Conservation (phyloP, 2,329 filamentous ascomycete species). For the Apiospora kogelbergensis region DNA sequence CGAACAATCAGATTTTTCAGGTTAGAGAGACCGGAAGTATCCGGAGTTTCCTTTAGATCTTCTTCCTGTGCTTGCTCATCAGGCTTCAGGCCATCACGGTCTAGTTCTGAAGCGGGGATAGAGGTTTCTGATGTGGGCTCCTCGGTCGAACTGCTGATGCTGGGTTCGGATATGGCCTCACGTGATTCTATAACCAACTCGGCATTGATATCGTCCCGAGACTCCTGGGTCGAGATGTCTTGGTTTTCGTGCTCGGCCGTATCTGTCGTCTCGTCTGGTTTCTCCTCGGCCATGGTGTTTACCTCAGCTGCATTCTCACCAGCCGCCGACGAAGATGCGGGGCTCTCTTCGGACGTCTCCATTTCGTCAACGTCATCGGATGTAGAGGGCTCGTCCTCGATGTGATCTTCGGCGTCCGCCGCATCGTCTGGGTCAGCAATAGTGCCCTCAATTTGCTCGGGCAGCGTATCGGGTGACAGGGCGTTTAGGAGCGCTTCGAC, state of each 20-base stretch:
- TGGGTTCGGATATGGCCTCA: background rate
- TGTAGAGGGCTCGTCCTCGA: conserved; percentile 5
- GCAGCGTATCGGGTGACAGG: conserved; percentile 32
- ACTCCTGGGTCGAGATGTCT: background rate
- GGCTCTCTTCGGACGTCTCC: background rate
- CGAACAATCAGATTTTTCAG: conserved; percentile 49
- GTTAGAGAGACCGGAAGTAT: conserved; percentile 26
- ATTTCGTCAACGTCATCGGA: background rate
- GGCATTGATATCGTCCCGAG: background rate
- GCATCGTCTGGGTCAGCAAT: background rate
- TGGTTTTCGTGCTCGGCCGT: background rate
- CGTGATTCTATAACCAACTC: background rate
- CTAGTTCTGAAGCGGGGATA: background rate
- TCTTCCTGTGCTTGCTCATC: conserved; percentile 19
- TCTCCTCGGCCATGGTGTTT: background rate
- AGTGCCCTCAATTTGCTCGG: conserved; percentile 7
- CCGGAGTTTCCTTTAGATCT: conserved; percentile 16
- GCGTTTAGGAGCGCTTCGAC: conserved; percentile 52
- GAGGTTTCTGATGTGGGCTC: background rate
- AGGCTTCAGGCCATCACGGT: no score
- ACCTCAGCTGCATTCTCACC: background rate
- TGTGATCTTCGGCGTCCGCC: conserved; percentile 24
- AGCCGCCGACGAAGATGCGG: background rate
- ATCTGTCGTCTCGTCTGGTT: background rate
- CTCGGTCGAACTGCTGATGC: background rate